Conservation (phyloP, 2,329 filamentous ascomycete genomes). For the Didymella pomorum region DNA sequence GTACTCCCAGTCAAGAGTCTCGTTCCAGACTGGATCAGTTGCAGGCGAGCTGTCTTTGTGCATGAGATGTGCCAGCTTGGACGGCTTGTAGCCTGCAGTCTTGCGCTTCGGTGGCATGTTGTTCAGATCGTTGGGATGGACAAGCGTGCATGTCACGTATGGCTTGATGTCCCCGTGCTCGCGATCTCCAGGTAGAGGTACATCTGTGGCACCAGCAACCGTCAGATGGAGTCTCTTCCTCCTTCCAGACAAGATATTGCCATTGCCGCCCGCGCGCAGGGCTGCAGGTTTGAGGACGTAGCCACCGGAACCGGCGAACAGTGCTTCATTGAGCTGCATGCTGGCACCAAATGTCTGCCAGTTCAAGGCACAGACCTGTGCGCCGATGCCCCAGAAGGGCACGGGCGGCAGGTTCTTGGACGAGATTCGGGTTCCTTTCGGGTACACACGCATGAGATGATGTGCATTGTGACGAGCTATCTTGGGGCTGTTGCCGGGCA, state of each 20-base stretch:
- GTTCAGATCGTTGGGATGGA: slow-evolving; percentile 64
- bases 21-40: slow-evolving; percentile 71
- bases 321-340: slow-evolving; percentile 73
- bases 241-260: slow-evolving; percentile 56
- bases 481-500: slow-evolving; percentile 57
- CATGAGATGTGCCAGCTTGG: slow-evolving; percentile 63
- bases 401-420: slow-evolving; percentile 70
- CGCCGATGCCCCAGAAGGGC: slow-evolving; percentile 71
- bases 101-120: slow-evolving; percentile 66
- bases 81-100: slow-evolving; percentile 67
- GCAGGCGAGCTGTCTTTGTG: slow-evolving; percentile 67
- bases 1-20: slow-evolving; percentile 72
- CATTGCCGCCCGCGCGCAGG: slow-evolving; percentile 64
- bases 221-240: slow-evolving; percentile 64
- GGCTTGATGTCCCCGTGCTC: slow-evolving; percentile 63
- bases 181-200: slow-evolving; percentile 63
- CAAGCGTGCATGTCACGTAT: slow-evolving; percentile 71
- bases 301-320: slow-evolving; percentile 71
- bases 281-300: slow-evolving; percentile 71
- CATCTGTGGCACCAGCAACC: slow-evolving; percentile 68
- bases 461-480: slow-evolving; percentile 69
- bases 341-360: slow-evolving; percentile 72
- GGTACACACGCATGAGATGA: slow-evolving; percentile 75
- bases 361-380: slow-evolving; percentile 74
- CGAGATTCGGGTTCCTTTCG: slow-evolving; percentile 73